Evolutionary conservation across 495 filamentous ascomycete species (phyloP).

Genomic region (Tuber calosporum): DNA sequence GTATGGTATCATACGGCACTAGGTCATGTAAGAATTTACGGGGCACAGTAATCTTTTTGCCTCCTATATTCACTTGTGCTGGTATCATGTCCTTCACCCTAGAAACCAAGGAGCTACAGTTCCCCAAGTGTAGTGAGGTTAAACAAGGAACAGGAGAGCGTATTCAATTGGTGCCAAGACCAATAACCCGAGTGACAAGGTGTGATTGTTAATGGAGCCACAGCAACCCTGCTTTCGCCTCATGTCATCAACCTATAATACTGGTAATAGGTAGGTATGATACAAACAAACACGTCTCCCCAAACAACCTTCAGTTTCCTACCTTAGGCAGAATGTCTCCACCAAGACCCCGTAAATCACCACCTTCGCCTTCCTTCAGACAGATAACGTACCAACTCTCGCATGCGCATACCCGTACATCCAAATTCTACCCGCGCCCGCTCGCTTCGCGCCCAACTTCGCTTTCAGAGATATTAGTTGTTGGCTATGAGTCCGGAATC

Average conservation of each 20-base stretch:
- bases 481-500: conserved; percentile 31
- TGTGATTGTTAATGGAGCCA: not conserved
- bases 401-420: conserved; percentile 26
- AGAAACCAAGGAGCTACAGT: too few relatives aligned
- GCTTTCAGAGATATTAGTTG: conserved; percentile 27
- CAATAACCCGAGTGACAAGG: not conserved
- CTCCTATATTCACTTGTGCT: too few relatives aligned
- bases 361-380: conserved; percentile 14
- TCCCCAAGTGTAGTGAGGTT: not conserved
- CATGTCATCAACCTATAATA: not conserved
- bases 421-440: conserved; percentile 29
- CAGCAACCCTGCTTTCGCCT: not conserved
- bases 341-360: conserved; percentile 9
- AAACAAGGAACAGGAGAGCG: not conserved
- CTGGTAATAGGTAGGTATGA: too few relatives aligned
- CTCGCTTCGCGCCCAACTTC: conserved; percentile 30
- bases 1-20: too few relatives aligned
- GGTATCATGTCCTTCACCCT: too few relatives aligned
- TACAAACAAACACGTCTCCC: not conserved
- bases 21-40: too few relatives aligned
- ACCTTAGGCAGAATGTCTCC: conserved; percentile 15
- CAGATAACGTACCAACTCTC: conserved; percentile 34
- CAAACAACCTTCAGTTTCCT: not conserved
- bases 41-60: too few relatives aligned
- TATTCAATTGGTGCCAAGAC: not conserved